Evolutionary conservation across 192 early-diverging fungal species (phyloP), one percentile per base, ranked within the genome.

Genomic region (Phlyctochytrium bullatum): DNA sequence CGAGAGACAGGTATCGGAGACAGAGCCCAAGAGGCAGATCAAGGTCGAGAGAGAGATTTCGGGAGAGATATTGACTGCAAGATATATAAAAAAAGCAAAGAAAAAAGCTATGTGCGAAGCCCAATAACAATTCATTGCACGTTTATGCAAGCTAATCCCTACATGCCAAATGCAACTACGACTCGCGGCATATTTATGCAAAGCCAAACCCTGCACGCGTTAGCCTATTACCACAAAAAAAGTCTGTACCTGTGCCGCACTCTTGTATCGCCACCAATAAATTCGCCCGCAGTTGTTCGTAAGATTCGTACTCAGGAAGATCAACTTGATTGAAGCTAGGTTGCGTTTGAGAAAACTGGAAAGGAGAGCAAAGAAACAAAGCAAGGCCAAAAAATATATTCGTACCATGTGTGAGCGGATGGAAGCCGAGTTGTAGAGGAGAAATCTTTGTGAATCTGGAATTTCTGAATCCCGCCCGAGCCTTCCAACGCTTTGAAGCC

Each of bases 361-460:
- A 47, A 47, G 20, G 40, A 47, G 20, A 47, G 40, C 6, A 47
- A 23, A 20, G 28, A 34, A 36, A 50, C 3, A 58, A 25, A 34
- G 40, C 34, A 23, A 47, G 10, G 72, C 29, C 36, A 52, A 33
- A 20, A 67, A 58, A 33, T 52, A 30, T 32, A 29, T 17, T 61
- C 73, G 67, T 88, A 93, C 91, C 97, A 98, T 52, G 97, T 98
- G 74, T 98, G 97, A 14, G 97, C 97, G 20, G 91, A 93, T 17
- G 97, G 97, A 29, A 98, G 80, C n/a, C 97, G 85, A 34, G 87
- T 82, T 3, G 89, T 82, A 2, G 89, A 90, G 14, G 87, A 75
- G 84, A 93, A 96, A 78, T 96, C 95, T 78, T 94, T 96, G 81
- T 97, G 94, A 71, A 99, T 96, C 80, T 97, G 95, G 87, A 99